A percentile compares a stretch with the other conserved stretches of the same genome.
phyloP scores from a whole-genome alignment of 371 early-diverging fungal genomes.

The Zychaea mexicana region DNA sequence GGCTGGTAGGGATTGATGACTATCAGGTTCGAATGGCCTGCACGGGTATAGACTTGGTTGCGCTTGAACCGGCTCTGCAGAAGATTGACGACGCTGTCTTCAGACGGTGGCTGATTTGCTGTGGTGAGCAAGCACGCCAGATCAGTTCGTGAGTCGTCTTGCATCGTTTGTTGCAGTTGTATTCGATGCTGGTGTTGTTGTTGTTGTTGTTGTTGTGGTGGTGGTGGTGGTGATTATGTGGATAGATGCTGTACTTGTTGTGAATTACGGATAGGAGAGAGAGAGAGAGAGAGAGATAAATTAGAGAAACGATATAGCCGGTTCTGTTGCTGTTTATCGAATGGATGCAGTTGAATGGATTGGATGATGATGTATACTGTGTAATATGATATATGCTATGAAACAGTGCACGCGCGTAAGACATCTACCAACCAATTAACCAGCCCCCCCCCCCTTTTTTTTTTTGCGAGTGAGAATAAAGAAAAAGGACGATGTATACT shows the following conservation, averaged over 20 bases:
- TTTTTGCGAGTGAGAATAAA: no score
- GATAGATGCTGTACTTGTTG: neutral
- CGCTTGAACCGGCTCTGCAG: conserved; percentile 58
- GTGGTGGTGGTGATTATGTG: neutral
- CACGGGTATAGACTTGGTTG: conserved; percentile 61
- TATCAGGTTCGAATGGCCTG: conserved; percentile 59
- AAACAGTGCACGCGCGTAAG: no score
- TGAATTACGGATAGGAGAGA: neutral
- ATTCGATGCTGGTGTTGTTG: neutral
- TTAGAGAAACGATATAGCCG: no score
- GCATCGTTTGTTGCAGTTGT: conserved; percentile 24
- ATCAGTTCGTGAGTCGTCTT: conserved; percentile 54
- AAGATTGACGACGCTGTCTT: conserved; percentile 57
- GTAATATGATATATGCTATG: no score
- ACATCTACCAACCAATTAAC: no score
- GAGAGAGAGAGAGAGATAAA: neutral
- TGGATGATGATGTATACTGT: no score
- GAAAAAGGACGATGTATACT: no score
- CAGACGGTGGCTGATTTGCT: conserved; percentile 45
- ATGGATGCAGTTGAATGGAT: no score
- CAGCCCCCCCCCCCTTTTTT: no score
- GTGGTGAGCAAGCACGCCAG: conserved; percentile 40
- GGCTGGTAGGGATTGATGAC: conserved; percentile 63
- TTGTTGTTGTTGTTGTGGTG: neutral
- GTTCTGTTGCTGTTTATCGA: no score